These are phyloP conservation scores for Annulohypoxylon nitens DNA, from an alignment of 495 filamentous ascomycete genomes.

Conservation along the genomic window DNA sequence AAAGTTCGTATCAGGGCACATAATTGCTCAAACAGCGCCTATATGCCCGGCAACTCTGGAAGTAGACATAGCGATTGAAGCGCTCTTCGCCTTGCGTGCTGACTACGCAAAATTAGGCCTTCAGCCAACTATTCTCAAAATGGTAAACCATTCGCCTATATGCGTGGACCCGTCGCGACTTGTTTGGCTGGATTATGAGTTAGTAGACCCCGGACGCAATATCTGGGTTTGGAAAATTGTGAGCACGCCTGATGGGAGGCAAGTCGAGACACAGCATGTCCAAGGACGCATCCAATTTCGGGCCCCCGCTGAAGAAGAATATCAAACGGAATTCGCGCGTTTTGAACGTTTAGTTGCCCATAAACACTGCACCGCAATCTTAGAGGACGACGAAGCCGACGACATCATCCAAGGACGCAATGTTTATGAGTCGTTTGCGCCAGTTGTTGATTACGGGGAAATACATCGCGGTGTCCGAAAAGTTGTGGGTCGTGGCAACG, in stretches of 20 bases:
- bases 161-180: no score
- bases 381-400: constrained; percentile 54
- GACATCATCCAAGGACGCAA: constrained; percentile 63
- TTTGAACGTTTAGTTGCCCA: constrained; percentile 59
- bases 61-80: no score
- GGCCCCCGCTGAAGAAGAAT: not conserved
- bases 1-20: no score
- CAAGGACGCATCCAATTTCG: not conserved
- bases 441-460: constrained; percentile 62
- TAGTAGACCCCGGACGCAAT: not conserved
- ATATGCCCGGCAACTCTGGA: no score
- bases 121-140: no score
- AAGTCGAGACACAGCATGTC: not conserved
- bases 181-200: not conserved
- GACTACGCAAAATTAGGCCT: no score
- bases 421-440: constrained; percentile 59
- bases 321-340: constrained; percentile 54
- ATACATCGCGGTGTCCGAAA: constrained; percentile 58
- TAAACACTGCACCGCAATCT: constrained; percentile 51
- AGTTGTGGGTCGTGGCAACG: constrained; percentile 55
- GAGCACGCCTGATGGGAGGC: not conserved
- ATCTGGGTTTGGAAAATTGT: not conserved
- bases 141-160: no score
- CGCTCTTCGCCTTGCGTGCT: no score
- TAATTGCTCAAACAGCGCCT: no score